Base-by-base conservation (phyloP, 768 basidiomycete genomes). In the Strobilomyces echinocephalus region DNA sequence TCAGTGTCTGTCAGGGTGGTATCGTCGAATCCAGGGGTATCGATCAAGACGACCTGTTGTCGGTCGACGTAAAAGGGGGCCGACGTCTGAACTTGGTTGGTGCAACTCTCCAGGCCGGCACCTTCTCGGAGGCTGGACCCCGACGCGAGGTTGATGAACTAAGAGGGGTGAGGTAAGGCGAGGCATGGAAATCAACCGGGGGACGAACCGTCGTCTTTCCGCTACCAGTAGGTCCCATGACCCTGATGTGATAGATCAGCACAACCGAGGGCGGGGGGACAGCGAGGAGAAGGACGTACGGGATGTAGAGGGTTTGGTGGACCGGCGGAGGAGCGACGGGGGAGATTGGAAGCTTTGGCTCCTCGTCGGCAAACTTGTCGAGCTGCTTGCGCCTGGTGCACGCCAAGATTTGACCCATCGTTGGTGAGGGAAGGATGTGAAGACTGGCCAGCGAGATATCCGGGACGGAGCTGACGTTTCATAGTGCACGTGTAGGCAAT, bases 21-120 rank as follows among this genome's bases (percentile, higher is more conserved):
- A 55, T 83, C 81, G 62, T 83, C 82, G 59, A 83, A 84, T 1
- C 83, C 83, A 8, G 83, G 83, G 0, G 83, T 84, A 55, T 85
- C 83, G 49, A 85, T 74, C 28, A 85, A 65, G 12, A 72, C 69
- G 33, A 84, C 70, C n/a, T 55, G 64, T 9, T 69, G 68, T 7
- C 73, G 73, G 48, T 60, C 60, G 14, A 69, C 36, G 41, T 49
- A 24, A 34, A 69, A 71, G 40, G 63, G 56, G 15, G 47, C 3
- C 0, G 68, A 71, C 8, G 58, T 62, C 52, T 73, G 71, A 9
- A 72, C 60, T 49, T 70, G 50, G 7, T 67, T 61, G 21, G 73
- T 74, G 47, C 68, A 70, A 45, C 73, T 74, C 49, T 71, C 67
- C 46, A 74, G 47, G n/a, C 64, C 61, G 26, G 67, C 59, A 14